phyloP scores from a whole-genome alignment of 2,329 filamentous ascomycete species.

The Helicocarpus griseus region DNA sequence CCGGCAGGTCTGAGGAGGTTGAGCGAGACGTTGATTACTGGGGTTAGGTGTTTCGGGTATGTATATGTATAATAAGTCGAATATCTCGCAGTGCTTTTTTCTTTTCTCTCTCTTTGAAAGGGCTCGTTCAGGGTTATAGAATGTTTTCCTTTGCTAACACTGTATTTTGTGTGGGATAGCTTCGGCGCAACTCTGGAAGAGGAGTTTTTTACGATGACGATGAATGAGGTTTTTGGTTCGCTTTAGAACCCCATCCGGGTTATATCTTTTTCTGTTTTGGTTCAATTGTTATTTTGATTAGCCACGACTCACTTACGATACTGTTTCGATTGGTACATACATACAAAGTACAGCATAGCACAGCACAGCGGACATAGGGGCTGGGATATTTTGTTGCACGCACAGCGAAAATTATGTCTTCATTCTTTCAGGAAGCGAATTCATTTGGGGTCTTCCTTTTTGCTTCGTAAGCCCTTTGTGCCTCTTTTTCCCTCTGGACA shows the following conservation, averaged over 20 bases:
- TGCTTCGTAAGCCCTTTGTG: too few relatives aligned
- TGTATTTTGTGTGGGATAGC: neutral
- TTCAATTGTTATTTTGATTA: neutral
- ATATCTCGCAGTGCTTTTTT: neutral
- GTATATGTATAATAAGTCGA: constrained; percentile 7
- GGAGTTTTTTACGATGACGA: neutral
- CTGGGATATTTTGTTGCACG: too few relatives aligned
- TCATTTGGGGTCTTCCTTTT: too few relatives aligned
- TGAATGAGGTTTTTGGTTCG: neutral
- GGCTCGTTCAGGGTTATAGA: neutral
- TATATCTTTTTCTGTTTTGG: neutral
- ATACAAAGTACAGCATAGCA: too few relatives aligned
- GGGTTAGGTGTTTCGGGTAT: constrained; percentile 32
- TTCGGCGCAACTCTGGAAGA: constrained; percentile 1
- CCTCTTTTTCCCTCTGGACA: too few relatives aligned
- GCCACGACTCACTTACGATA: too few relatives aligned
- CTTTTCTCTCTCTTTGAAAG: neutral
- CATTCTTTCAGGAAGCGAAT: too few relatives aligned
- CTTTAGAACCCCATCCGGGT: neutral
- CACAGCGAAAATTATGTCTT: too few relatives aligned
- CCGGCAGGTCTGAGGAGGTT: constrained; percentile 19
- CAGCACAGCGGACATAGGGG: too few relatives aligned
- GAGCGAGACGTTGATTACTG: constrained; percentile 19
- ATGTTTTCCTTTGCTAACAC: constrained; percentile 9
- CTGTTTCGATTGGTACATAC: too few relatives aligned